Percentiles rank a stretch among this genome's conserved stretches.
Conservation (phyloP, 2,329 filamentous ascomycete genomes). For the Xylariaceae sp. region DNA sequence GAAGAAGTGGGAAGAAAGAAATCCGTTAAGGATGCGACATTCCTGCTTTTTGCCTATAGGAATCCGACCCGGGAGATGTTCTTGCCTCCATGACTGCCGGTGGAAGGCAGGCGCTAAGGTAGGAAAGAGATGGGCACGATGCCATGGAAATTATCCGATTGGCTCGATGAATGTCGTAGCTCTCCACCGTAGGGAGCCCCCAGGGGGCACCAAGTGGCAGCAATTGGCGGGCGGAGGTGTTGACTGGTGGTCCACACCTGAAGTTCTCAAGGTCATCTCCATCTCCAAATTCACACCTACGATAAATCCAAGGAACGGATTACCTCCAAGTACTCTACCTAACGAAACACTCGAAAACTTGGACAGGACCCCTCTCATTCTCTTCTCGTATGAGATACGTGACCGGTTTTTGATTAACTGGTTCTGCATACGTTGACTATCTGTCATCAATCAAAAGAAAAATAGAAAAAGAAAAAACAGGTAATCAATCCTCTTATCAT, state of each 20-base stretch:
- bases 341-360: too few relatives aligned
- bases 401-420: not conserved
- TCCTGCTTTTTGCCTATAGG: not conserved
- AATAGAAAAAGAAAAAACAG: not conserved
- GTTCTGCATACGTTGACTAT: not conserved
- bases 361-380: too few relatives aligned
- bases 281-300: too few relatives aligned
- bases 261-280: too few relatives aligned
- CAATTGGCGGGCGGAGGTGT: too few relatives aligned
- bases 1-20: not conserved
- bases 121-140: too few relatives aligned
- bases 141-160: not conserved
- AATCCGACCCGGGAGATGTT: not conserved
- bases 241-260: not conserved
- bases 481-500: constrained; percentile 12
- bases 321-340: too few relatives aligned
- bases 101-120: not conserved
- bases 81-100: not conserved
- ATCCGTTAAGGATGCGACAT: too few relatives aligned
- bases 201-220: not conserved
- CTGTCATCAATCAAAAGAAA: not conserved
- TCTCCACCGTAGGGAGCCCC: not conserved
- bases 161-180: not conserved
- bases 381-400: too few relatives aligned
- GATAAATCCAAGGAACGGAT: too few relatives aligned